Base-by-base conservation (phyloP, 371 early-diverging fungal genomes). In the Syncephalastrum sp. region DNA sequence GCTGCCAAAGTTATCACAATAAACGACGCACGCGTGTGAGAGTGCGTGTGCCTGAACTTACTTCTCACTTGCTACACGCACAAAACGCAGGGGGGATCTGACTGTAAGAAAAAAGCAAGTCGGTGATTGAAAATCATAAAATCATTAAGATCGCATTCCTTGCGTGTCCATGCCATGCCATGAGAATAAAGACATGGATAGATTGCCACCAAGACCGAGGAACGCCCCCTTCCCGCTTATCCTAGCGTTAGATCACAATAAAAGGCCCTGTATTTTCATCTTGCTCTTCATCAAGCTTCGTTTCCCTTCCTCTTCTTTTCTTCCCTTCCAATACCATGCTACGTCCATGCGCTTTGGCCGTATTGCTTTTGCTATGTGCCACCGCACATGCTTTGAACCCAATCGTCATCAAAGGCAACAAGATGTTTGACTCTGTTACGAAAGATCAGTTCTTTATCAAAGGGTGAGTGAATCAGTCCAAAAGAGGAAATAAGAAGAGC, bases 381-480 rank as follows among this genome's bases (percentile, higher is more conserved):
- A 15, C 59, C 17, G 55, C 63, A 5, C 52, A 46, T 50, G 77
- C 73, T 47, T 57, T 88, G 29, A 84, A 87, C 55, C 80, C 84
- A 2, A 80, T 91, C 51, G 74, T 63, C 7, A 85, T 85, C 65
- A 88, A 87, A 56, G 91, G 89, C 29, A 66, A 79, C 57, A 88
- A 89, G 64, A 82, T 89, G 54, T 89, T 91, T 61, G 84, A 90
- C 61, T 74, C 79, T 15, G 82, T 81, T 38, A 82, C 87, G 2
- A 87, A 88, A 57, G 75, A 87, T 16, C 86, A 89, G 56, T 91
- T 92, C 66, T 86, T 82, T 59, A 82, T 91, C 68, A 90, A 89
- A 71, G 91, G 91, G 78, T 78, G 68, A 59, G 46, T 33, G 10
- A 15, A 16, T 45, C 19, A 49, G 27, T 21, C 21, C 21, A 21